Evolutionary conservation across 768 basidiomycete genomes (phyloP), one percentile per base, ranked within the genome.

Genomic region (Suillus alpinus): DNA sequence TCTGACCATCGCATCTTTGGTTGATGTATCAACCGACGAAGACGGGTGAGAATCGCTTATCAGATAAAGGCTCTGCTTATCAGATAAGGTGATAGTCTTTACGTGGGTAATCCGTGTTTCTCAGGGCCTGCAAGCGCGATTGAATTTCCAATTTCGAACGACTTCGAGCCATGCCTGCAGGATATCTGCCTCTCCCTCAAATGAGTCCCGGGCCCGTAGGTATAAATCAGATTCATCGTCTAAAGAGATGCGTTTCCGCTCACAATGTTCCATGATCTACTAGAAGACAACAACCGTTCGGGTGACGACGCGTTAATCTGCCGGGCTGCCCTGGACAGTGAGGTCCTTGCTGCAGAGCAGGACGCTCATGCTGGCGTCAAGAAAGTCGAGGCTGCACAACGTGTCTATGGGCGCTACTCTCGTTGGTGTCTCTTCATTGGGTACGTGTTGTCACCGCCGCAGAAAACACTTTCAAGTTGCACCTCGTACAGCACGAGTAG

Each of bases 371-470:
- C 59, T 18, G 83, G 83, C 43, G 83, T 84, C 37, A 73, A 67
- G 58, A 78, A 74, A 29, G 80, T 83, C 18, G 78, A 86, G 65
- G 83, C 82, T 3, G 77, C 81, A 1, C 77, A 82, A 40, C 78
- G 76, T 60, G 79, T 85, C 16, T 81, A 81, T 55, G 82, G 83
- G 29, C 81, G 75, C 50, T 83, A 80, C 63, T 81, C 82, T 3
- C 83, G 80, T 60, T 87, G 86, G 84, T 73, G 76, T 43, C 74
- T 89, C 26, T 88, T 87, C 69, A 71, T 83, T 44, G 80, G 86
- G 88, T 87, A 58, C 56, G 65, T 57, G 12, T 34, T 34, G 9
- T 58, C 43, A n/a, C 34, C n/a, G 3, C 13, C 31, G 6, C 53
- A 52, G 49, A 46, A 50, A 36, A 6, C 14, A 12, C 39, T 34